Conservation (phyloP, 176 grass and related monocot species). For the Avena eriantha region DNA sequence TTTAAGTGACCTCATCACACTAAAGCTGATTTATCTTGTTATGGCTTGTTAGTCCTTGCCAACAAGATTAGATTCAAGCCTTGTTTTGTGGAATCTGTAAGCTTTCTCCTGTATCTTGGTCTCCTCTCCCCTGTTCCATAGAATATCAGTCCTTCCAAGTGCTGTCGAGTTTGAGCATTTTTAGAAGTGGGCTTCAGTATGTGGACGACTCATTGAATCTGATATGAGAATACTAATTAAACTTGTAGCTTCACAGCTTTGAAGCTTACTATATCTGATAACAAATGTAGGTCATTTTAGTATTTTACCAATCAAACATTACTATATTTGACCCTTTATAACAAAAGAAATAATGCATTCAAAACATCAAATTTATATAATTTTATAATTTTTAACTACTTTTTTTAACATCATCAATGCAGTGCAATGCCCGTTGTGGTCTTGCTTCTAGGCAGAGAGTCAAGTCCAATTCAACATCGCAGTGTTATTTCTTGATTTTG, state of each 20-base stretch:
- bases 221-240: background rate
- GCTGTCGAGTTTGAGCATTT: background rate
- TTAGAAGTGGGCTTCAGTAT: background rate
- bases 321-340: background rate
- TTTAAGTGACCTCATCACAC: constrained; percentile 18
- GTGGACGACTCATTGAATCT: constrained; percentile 20
- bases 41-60: constrained; percentile 18
- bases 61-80: background rate
- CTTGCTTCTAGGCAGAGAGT: too few species aligned
- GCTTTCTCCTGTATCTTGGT: constrained; percentile 6
- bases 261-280: constrained; percentile 7
- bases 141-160: constrained; percentile 19
- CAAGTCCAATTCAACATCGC: too few species aligned
- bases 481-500: too few species aligned
- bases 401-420: background rate
- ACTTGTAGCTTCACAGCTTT: constrained; percentile 9
- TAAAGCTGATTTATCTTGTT: constrained; percentile 24
- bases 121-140: constrained; percentile 11
- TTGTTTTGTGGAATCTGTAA: constrained; percentile 12
- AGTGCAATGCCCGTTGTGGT: too few species aligned
- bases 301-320: background rate
- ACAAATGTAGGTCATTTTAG: background rate
- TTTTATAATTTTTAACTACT: background rate
- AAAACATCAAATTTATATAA: background rate
- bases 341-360: background rate